Percentiles rank a stretch among this genome's conserved stretches.
These are phyloP conservation scores for Pueraria montana DNA, from an alignment of 306 rosid genomes.

Conservation along the genomic window DNA sequence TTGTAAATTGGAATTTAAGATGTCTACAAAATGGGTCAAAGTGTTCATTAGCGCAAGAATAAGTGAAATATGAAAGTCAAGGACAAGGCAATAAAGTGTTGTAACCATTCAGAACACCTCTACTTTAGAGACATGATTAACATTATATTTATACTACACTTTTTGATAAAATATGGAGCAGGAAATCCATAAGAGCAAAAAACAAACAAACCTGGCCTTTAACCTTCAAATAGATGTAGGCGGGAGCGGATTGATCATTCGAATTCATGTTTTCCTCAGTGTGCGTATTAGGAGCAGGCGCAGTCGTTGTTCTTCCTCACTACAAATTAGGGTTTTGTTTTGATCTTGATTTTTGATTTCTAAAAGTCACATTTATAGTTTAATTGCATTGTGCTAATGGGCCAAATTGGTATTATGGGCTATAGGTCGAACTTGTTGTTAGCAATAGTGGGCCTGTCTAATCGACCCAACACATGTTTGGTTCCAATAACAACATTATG, in stretches of 20 bases:
- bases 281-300: not conserved
- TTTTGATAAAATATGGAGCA: too few species aligned
- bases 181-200: too few species aligned
- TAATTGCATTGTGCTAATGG: not conserved
- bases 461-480: not conserved
- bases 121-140: not conserved
- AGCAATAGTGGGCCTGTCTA: not conserved
- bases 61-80: not conserved
- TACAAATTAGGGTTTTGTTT: conserved; percentile 49
- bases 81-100: not conserved
- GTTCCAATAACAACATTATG: not conserved
- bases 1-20: not conserved
- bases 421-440: not conserved
- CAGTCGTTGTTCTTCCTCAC: not conserved
- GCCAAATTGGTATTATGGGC: not conserved
- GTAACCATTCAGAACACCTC: not conserved
- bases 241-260: conserved; percentile 52
- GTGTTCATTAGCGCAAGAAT: not conserved
- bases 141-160: too few species aligned
- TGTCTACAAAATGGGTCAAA: not conserved
- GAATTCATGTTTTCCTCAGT: too few species aligned
- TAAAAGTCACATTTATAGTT: too few species aligned
- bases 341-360: not conserved
- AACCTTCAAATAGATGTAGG: conserved; percentile 81
- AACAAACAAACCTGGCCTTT: conserved; percentile 87